Evolutionary conservation across 352 stramenopile species (phyloP).

Genomic region (Phytopythium vexans): DNA sequence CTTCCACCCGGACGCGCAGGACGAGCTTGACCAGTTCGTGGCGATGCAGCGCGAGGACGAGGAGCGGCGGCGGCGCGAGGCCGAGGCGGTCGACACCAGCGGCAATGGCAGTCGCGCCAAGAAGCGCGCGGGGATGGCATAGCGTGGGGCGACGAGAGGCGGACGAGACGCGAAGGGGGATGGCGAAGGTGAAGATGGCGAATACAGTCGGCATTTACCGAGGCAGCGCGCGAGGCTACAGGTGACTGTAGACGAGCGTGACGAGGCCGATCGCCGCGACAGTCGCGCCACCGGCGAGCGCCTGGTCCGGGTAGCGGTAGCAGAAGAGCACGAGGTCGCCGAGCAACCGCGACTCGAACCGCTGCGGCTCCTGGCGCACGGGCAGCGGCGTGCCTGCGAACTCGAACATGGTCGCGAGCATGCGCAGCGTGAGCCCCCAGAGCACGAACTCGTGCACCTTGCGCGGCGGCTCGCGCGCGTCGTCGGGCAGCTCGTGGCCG

Average conservation of each 20-base stretch:
- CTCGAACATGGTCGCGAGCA: constrained; percentile 51
- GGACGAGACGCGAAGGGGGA: constrained; percentile 7
- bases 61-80: constrained; percentile 26
- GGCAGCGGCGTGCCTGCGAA: constrained; percentile 37
- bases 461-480: constrained; percentile 33
- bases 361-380: constrained; percentile 45
- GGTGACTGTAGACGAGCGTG: constrained; percentile 30
- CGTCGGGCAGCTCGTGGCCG: constrained; percentile 26
- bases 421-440: constrained; percentile 80
- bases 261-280: constrained; percentile 42
- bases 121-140: constrained; percentile 1
- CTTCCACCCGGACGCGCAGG: constrained; percentile 70
- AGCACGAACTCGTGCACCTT: constrained; percentile 71
- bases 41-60: constrained; percentile 28
- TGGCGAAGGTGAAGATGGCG: background rate
- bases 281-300: constrained; percentile 36
- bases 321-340: constrained; percentile 51
- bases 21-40: constrained; percentile 52
- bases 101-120: too few relatives aligned
- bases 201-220: background rate
- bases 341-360: constrained; percentile 51
- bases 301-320: constrained; percentile 48
- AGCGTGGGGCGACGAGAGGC: constrained; percentile 28
- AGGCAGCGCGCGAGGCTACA: constrained; percentile 12
- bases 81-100: too few relatives aligned